Conservation (phyloP, 192 early-diverging fungal genomes). For the Podila epicladia region DNA sequence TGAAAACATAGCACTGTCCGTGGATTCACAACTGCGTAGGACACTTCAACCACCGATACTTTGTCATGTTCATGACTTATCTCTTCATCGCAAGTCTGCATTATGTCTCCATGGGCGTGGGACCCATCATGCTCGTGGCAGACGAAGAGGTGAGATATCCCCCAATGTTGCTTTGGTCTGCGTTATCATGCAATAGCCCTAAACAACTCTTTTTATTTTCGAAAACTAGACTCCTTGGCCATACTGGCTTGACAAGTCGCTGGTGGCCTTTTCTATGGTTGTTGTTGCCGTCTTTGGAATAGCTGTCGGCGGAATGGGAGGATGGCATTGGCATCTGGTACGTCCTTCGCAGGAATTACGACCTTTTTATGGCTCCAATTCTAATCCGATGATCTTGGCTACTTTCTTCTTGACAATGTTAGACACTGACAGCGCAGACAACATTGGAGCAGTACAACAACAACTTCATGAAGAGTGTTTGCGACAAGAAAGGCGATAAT, state of each 20-base stretch:
- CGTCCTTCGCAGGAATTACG: not conserved
- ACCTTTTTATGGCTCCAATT: not conserved
- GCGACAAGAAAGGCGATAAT: slow-evolving; percentile 54
- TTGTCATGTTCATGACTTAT: slow-evolving; percentile 75
- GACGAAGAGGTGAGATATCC: slow-evolving; percentile 36
- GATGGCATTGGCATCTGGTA: slow-evolving; percentile 68
- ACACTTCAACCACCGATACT: slow-evolving; percentile 76
- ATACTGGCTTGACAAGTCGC: slow-evolving; percentile 2
- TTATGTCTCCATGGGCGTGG: slow-evolving; percentile 53
- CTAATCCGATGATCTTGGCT: not conserved
- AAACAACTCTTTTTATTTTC: not conserved
- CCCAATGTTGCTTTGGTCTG: not conserved
- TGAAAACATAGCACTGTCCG: slow-evolving; percentile 61
- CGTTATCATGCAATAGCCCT: not conserved
- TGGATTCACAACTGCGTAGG: slow-evolving; percentile 86
- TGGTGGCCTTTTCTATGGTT: slow-evolving; percentile 20
- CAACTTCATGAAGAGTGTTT: slow-evolving; percentile 51
- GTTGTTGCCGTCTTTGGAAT: slow-evolving; percentile 4
- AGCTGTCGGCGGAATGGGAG: slow-evolving; percentile 50
- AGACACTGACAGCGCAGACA: slow-evolving; percentile 63
- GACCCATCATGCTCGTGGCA: slow-evolving; percentile 52
- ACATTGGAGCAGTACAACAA: slow-evolving; percentile 69
- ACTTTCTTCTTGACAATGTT: not conserved
- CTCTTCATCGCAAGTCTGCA: slow-evolving; percentile 52
- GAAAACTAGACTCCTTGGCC: slow-evolving; percentile 12